Evolutionary conservation across 1,284 basidiomycete genomes (phyloP).

Genomic region (Naganishia cerealis): DNA sequence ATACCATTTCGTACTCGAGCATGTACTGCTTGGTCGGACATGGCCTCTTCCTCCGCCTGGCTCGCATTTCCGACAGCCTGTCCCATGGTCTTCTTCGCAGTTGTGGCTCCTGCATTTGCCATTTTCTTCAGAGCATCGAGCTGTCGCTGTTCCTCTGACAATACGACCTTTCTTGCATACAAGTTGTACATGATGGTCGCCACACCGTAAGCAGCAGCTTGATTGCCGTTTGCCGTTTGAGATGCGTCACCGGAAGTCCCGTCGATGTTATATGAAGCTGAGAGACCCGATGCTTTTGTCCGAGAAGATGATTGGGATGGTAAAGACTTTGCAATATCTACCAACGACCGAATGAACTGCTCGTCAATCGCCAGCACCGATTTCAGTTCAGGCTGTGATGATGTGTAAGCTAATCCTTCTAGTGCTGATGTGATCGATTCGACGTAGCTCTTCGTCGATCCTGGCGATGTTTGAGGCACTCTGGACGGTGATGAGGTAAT

Average conservation of each 20-base stretch:
- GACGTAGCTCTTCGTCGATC: not conserved
- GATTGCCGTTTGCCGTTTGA: slow-evolving; percentile 42
- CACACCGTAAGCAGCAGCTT: slow-evolving; percentile 69
- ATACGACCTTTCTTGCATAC: slow-evolving; percentile 65
- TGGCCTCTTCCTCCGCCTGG: slow-evolving; percentile 35
- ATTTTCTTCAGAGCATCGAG: slow-evolving; percentile 72
- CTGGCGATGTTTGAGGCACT: not conserved
- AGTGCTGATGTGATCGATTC: slow-evolving; percentile 24
- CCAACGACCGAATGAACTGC: slow-evolving; percentile 24
- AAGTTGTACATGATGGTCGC: slow-evolving; percentile 73
- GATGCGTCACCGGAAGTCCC: not conserved
- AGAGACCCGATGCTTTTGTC: slow-evolving; percentile 13
- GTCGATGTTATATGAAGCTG: slow-evolving; percentile 32
- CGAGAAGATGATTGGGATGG: not conserved
- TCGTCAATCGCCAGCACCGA: slow-evolving; percentile 9
- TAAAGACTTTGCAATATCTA: slow-evolving; percentile 22
- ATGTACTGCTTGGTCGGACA: slow-evolving; percentile 65
- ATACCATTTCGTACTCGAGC: slow-evolving; percentile 63
- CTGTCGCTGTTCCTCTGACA: slow-evolving; percentile 76
- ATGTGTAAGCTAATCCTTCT: slow-evolving; percentile 33
- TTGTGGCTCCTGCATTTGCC: slow-evolving; percentile 52
- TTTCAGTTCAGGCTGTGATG: slow-evolving; percentile 29
- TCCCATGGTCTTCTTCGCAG: slow-evolving; percentile 56
- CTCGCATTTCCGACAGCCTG: slow-evolving; percentile 28
- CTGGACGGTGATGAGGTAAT: slow-evolving; percentile 18